Evolutionary conservation across 2,329 filamentous ascomycete genomes (phyloP), one percentile per base, ranked within the genome.

Genomic region (Septoria petroselini): DNA sequence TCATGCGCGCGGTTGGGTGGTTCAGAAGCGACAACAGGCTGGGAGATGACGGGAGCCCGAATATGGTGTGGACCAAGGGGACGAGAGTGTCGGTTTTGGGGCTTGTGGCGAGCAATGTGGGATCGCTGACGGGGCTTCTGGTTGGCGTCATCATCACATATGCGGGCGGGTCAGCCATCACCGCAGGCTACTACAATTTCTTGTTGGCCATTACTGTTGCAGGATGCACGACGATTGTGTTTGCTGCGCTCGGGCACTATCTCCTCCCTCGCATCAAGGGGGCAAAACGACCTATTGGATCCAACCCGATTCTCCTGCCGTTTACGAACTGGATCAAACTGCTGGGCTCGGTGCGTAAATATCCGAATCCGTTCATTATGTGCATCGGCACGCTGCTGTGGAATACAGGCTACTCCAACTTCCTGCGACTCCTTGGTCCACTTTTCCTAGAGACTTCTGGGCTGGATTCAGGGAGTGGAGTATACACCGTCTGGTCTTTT

Each of bases 301-400:
- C 33, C 12, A 37, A 37, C 33, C 33, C 14, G 8, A 37, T 37
- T 14, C 33, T 37, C 33, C 14, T 75, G n/a, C 48, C 57, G 2
- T 63, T 69, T 27, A 69, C 63, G 9, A 76, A 75, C 53, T 73
- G 70, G 69, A 60, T 65, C 6, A 68, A 67, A 38, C 17, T 37
- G 33, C 33, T 37, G 33, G 12, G 33, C 18, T 37, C 33, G 33
- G 33, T 37, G 18, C 33, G 33, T 18, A 37, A 14, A 15, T 37
- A 37, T 18, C 33, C 33, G 14, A n/a, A 37, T 18, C 14, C 33
- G 33, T 37, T 37, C 33, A 37, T 37, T 9, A 37, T 37, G 33
- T 37, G 33, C 18, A 37, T 37, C 33, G 33, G 33, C 33, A 37
- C 33, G 33, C 33, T 37, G 14, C 33, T 37, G 33, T 37, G 33